A percentile compares a stretch with the other conserved stretches of the same genome.
Conservation (phyloP, 805 yeast genomes). For the Suhomyces kilbournensis region DNA sequence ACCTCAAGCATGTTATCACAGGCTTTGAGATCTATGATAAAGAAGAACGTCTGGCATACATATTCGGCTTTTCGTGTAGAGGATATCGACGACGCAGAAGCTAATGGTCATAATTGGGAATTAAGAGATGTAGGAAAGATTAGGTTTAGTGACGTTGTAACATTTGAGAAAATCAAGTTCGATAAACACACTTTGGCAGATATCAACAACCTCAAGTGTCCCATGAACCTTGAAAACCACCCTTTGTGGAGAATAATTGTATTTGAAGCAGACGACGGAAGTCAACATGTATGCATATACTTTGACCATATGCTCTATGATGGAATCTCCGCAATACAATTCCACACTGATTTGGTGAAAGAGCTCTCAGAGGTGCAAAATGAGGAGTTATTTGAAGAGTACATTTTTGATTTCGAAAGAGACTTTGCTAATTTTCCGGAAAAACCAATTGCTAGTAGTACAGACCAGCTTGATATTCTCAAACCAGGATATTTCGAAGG, state of each 20-base stretch:
- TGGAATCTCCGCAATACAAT: constrained; percentile 10
- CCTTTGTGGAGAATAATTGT: constrained; percentile 13
- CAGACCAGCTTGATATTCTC: neutral
- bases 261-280: constrained; percentile 1
- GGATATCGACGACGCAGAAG: neutral
- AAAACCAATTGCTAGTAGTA: neutral
- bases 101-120: constrained; percentile 8
- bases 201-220: constrained; percentile 3
- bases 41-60: constrained; percentile 8
- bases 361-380: constrained; percentile 6
- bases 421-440: neutral
- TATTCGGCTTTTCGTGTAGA: constrained; percentile 6
- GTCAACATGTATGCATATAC: constrained; percentile 3
- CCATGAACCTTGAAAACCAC: constrained; percentile 3
- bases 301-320: constrained; percentile 11
- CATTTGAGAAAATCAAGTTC: constrained; percentile 1
- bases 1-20: constrained; percentile 1
- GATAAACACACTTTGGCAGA: constrained; percentile 3
- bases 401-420: neutral
- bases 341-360: constrained; percentile 8
- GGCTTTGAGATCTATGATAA: constrained; percentile 6
- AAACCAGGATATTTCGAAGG: neutral
- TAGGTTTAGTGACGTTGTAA: constrained; percentile 6
- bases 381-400: neutral
- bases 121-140: constrained; percentile 7